Evolutionary conservation across 257 asterid genomes (phyloP), one percentile per base, ranked within the genome.

Genomic region (Ligustrum vulgare): DNA sequence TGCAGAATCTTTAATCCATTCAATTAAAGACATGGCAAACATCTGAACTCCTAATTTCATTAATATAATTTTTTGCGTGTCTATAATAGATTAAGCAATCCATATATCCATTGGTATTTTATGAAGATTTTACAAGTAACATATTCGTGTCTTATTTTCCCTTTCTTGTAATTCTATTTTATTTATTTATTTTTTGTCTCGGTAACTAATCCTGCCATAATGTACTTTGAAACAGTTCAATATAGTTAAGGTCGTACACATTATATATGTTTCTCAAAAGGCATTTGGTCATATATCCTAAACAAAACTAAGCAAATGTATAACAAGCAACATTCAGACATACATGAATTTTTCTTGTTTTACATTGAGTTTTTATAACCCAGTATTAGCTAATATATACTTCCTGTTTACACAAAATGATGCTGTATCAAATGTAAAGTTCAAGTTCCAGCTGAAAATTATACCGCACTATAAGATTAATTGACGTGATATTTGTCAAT

Each of bases 11-110:
- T 34, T 39, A 5, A 54, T 67, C 60, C 3, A 35, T 67, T 56
- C 78, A 41, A 28, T 75, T 37, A 18, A 56, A 39, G 54, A 25
- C 67, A 47, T 69, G 41, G 67, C 60, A 67, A 66, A 62, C 9
- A 28, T 65, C 67, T 39, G 7, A 25, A 51, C 45, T 51, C 41
- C 36, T 18, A 34, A 56, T 54, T 56, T 71, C 18, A n/a, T 51
- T 60, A 23, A 60, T 15, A 9, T 60, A 10, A 8, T 23, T 25
- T 51, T 51, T 54, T 10, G n/a, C 63, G n/a, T n/a, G 6, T 23
- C 34, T 23, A 25, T 60, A 11, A 4, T 25, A 10, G 16, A 60
- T 25, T 4, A 25, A 60, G 34, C 5, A 60, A 60, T 25, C 18
- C 9, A 18, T 56, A 22, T 56, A 8, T 56, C 32, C 64, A 56